A percentile compares a stretch with the other conserved stretches of the same genome.
phyloP scores from a whole-genome alignment of 306 rosid genomes.

The Purshia tridentata region DNA sequence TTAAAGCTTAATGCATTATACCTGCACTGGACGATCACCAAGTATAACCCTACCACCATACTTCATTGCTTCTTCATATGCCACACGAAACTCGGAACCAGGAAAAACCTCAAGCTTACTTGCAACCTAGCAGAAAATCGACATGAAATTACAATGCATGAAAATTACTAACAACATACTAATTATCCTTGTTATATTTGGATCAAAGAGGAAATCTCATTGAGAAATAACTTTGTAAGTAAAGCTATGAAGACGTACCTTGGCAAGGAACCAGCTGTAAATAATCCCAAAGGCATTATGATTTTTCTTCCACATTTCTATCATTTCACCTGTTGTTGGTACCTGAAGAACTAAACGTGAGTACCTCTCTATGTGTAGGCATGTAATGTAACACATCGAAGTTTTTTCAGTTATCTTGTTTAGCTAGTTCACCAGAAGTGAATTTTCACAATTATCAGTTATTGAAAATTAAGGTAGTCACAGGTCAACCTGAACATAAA shows the following conservation, averaged over 20 bases:
- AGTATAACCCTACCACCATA: slow-evolving; percentile 91
- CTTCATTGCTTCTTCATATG: slow-evolving; percentile 91
- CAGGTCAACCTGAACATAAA: neutral
- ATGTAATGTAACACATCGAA: too few relatives aligned
- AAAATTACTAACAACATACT: neutral
- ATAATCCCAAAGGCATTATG: slow-evolving; percentile 79
- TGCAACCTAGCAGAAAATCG: slow-evolving; percentile 61
- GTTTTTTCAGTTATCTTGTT: too few relatives aligned
- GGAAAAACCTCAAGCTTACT: slow-evolving; percentile 85
- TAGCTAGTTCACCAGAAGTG: too few relatives aligned
- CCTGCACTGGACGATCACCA: slow-evolving; percentile 98
- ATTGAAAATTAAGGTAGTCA: too few relatives aligned
- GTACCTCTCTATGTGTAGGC: neutral
- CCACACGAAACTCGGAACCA: slow-evolving; percentile 93
- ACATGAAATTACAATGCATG: neutral
- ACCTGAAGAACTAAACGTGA: slow-evolving; percentile 53
- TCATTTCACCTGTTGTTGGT: slow-evolving; percentile 79
- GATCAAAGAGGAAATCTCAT: slow-evolving; percentile 6
- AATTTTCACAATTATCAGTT: too few relatives aligned
- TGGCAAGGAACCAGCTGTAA: slow-evolving; percentile 93
- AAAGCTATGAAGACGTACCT: slow-evolving; percentile 56
- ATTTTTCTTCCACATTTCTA: slow-evolving; percentile 73
- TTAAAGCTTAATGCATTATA: slow-evolving; percentile 32
- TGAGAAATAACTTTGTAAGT: neutral
- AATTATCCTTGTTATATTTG: neutral